phyloP scores from a whole-genome alignment of 345 rosid genomes.

The Euphorbia lathyris region DNA sequence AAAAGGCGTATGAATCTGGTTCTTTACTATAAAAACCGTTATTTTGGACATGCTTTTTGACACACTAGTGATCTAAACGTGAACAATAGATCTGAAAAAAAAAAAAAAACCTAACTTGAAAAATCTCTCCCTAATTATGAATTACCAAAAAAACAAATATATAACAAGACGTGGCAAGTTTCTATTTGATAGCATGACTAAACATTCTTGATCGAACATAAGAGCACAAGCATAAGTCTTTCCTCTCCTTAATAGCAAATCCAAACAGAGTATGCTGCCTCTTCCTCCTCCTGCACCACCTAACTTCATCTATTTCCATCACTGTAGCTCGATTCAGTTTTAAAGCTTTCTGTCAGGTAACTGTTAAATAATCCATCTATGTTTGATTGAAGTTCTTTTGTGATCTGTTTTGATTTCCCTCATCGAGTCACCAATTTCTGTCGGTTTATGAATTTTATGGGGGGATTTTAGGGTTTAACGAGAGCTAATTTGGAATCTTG shows the following conservation, averaged over 20 bases:
- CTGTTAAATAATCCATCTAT: neutral
- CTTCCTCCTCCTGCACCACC: neutral
- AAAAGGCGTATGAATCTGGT: too few relatives aligned
- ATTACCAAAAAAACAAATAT: too few relatives aligned
- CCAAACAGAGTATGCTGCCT: neutral
- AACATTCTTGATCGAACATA: neutral
- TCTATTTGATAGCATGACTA: neutral
- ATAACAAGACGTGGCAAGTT: neutral
- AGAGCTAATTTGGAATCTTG: neutral
- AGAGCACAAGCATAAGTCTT: neutral
- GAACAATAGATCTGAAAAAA: too few relatives aligned
- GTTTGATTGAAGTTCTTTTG: neutral
- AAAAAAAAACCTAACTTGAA: too few relatives aligned
- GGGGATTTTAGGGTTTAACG: neutral
- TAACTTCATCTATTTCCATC: neutral
- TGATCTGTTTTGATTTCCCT: neutral
- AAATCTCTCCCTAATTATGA: too few relatives aligned
- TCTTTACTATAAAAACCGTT: too few relatives aligned
- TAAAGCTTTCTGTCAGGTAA: slow-evolving; percentile 11
- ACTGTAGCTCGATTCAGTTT: neutral
- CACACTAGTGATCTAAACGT: too few relatives aligned
- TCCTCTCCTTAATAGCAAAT: neutral
- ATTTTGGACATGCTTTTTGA: too few relatives aligned
- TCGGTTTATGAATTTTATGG: neutral
- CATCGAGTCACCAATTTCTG: neutral